Conservation (phyloP, 169 alveolate species). For the Plasmodium coatneyi region DNA sequence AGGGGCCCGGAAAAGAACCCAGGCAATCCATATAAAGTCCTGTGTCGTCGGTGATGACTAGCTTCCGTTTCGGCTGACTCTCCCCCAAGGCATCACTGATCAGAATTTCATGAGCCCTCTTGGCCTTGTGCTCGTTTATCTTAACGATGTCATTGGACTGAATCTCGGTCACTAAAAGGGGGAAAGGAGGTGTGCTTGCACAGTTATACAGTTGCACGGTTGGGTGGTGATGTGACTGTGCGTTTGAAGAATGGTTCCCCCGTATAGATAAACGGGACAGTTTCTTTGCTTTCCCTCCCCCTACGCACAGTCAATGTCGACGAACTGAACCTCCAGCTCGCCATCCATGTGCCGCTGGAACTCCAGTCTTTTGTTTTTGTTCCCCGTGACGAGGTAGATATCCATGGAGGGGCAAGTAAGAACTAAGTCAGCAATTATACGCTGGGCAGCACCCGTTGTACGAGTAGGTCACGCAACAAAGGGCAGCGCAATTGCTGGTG, state of each 20-base stretch:
- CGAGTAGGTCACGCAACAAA: no score
- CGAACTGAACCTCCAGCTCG: constrained; percentile 20
- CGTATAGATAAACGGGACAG: no score
- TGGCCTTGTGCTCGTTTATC: constrained; percentile 37
- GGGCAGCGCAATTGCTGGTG: neutral
- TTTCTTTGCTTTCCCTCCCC: no score
- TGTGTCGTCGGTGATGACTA: constrained; percentile 57
- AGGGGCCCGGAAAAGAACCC: constrained; percentile 55
- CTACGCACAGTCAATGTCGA: constrained; percentile 33
- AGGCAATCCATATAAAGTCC: constrained; percentile 36
- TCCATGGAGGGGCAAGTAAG: neutral
- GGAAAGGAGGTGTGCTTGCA: neutral
- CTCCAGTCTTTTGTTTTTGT: constrained; percentile 25
- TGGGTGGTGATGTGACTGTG: neutral
- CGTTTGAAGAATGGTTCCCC: neutral
- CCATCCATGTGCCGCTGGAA: constrained; percentile 5
- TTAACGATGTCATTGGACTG: constrained; percentile 52
- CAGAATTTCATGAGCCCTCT: constrained; percentile 35
- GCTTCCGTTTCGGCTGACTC: neutral
- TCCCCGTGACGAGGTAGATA: constrained; percentile 29
- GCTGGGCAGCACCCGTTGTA: neutral
- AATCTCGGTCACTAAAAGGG: constrained; percentile 8
- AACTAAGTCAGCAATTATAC: neutral
- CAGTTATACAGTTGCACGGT: neutral
- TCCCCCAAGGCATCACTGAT: neutral